A percentile compares a stretch with the other conserved stretches of the same genome.
Evolutionary conservation across 2,329 filamentous ascomycete species (phyloP).

Genomic region (Uncinocarpus reesii): DNA sequence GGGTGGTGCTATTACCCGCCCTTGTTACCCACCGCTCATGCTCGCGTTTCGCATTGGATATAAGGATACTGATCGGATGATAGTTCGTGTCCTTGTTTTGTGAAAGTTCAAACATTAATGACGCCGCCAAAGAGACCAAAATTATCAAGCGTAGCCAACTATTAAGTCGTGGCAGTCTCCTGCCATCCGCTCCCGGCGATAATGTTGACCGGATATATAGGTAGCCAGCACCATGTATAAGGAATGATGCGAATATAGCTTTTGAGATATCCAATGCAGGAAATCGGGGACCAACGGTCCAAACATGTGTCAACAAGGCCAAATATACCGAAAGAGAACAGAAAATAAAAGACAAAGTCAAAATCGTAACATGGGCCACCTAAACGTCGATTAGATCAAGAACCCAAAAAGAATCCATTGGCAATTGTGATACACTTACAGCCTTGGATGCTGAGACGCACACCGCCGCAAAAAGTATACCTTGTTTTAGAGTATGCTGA

Average conservation of each 20-base stretch:
- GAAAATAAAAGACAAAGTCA: conserved; percentile 32
- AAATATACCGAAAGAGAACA: conserved; percentile 30
- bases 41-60: conserved; percentile 40
- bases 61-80: conserved; percentile 48
- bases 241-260: conserved; percentile 25
- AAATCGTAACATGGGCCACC: conserved; percentile 33
- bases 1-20: conserved; percentile 39
- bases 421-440: conserved; percentile 23
- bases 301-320: conserved; percentile 24
- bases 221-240: conserved; percentile 24
- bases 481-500: conserved; percentile 29
- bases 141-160: conserved; percentile 30
- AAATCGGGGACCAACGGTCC: conserved; percentile 28
- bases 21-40: conserved; percentile 43
- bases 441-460: conserved; percentile 31
- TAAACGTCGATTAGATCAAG: conserved; percentile 18
- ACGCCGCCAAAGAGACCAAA: conserved; percentile 35
- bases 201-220: conserved; percentile 24
- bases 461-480: conserved; percentile 27
- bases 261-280: conserved; percentile 24
- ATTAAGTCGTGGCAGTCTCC: conserved; percentile 22
- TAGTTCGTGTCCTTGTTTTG: conserved; percentile 33
- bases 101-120: conserved; percentile 32
- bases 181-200: conserved; percentile 24
- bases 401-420: not conserved